Base-by-base conservation (phyloP, 352 stramenopile genomes). In the Phytophthora lateralis region DNA sequence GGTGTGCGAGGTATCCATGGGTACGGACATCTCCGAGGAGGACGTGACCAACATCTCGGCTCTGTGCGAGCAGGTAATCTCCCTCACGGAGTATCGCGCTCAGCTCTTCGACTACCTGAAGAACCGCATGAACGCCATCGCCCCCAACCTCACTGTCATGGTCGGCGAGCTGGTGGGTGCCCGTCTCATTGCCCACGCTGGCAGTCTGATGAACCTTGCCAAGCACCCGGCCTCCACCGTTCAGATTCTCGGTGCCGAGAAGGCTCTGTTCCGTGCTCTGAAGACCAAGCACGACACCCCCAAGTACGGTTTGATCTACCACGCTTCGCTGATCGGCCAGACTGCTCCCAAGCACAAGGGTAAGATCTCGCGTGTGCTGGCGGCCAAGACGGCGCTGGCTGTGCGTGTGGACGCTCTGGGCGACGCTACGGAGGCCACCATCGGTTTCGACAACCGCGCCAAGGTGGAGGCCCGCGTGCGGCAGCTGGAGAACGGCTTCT, bases 281-380 rank as follows among this genome's bases (percentile, higher is more conserved):
- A 99, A 99, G 85, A 99, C 98, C 9, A 99, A 99, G 80, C 95
- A 99, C 73, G 96, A 99, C 75, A 99, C 98, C 10, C 98, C 98
- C 8, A 99, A 99, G 80, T 99, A 99, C 78, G 98, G 98, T 81
- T 87, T 99, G n/a, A 99, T 99, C 72, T 99, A 99, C 79, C 98
- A 99, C 81, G 97, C 98, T 5, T 99, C 95, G 58, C 80, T 99
- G 7, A 99, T 99, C 57, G 98, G 98, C 30, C 98, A 99, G 77
- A 98, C 97, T 1, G 89, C 93, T n/a, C 94, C 97, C 3, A 99
- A 99, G 88, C 93, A 99, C 82, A 99, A 99, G 88, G 98, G 98
- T 63, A 99, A 99, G 76, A 99, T 99, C 60, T 98, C 86, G 61
- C 94, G 98, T 60, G 96, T 99, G 18, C 79, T 99, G 46, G 98